These are phyloP conservation scores for Penicillium canescens DNA, from an alignment of 495 filamentous ascomycete genomes.

Conservation along the genomic window DNA sequence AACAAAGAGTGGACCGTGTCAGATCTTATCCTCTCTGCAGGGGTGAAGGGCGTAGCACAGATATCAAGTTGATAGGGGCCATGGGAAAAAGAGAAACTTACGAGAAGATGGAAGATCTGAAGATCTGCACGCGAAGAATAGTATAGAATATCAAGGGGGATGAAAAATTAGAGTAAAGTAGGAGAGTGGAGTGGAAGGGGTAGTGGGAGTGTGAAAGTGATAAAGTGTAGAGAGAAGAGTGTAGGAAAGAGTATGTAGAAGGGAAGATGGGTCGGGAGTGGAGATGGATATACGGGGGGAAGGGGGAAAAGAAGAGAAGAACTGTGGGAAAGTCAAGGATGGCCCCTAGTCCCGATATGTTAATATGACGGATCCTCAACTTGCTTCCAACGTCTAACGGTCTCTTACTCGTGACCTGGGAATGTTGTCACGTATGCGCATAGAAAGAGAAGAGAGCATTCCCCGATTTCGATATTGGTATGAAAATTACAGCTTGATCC, in stretches of 20 bases:
- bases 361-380: constrained; percentile 50
- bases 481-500: no score
- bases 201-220: neutral
- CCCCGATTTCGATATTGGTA: no score
- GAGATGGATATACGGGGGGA: neutral
- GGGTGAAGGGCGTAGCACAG: constrained; percentile 21
- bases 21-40: constrained; percentile 31
- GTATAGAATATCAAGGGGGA: neutral
- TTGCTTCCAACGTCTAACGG: constrained; percentile 10
- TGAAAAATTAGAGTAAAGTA: constrained; percentile 2
- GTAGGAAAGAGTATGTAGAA: constrained; percentile 5
- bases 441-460: neutral
- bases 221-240: constrained; percentile 1
- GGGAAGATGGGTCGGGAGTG: constrained; percentile 1
- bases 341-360: constrained; percentile 50
- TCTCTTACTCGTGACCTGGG: neutral
- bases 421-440: constrained; percentile 25
- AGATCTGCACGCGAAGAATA: no score
- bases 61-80: constrained; percentile 24
- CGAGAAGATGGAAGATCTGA: neutral
- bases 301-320: constrained; percentile 7
- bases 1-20: constrained; percentile 33
- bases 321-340: constrained; percentile 28
- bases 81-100: neutral
- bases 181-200: neutral